Evolutionary conservation across 495 filamentous ascomycete genomes (phyloP), one percentile per base, ranked within the genome.

Genomic region (Jackrogersella minutella): DNA sequence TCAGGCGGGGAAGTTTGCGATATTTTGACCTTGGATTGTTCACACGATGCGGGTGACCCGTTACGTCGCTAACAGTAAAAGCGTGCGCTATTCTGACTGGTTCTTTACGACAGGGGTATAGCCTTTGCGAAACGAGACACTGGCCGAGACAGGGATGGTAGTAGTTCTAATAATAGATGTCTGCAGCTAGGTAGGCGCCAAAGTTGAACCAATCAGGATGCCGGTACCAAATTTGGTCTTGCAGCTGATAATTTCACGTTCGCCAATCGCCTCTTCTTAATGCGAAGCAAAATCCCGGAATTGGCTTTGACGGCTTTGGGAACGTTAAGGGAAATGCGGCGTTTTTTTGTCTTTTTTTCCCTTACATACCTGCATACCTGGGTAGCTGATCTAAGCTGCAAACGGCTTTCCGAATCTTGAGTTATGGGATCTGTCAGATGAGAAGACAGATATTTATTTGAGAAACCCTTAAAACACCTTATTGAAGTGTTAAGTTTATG

Each of bases 91-190:
- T 41, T 64, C 44, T 74, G 60, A 74, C 43, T 74, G 72, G 72
- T 36, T 55, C 46, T 37, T 52, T 49, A 46, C 11, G 44, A 56
- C 66, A 64, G 37, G 66, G 65, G 69, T 52, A 51, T 62, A 43
- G 58, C 60, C 69, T 74, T 72, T 74, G 72, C 72, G 72, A 72
- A 70, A 72, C 72, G 58, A 74, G 71, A 72, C 69, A 59, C 24
- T 68, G 58, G 65, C 63, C 69, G 63, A 63, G 66, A 61, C 44
- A 69, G 55, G 59, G 60, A 56, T 70, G 44, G 61, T 69, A 56
- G 57, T 52, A 22, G 55, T 64, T 63, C 73, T 75, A 75, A 69
- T 69, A 75, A 75, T 75, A 75, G 73, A 49, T 37, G 19, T 65
- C 58, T 71, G 70, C 73, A 73, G 54, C 58, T 40, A 56, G 62